Evolutionary conservation across 2,329 filamentous ascomycete genomes (phyloP).

Genomic region (Acrodontium crateriforme): DNA sequence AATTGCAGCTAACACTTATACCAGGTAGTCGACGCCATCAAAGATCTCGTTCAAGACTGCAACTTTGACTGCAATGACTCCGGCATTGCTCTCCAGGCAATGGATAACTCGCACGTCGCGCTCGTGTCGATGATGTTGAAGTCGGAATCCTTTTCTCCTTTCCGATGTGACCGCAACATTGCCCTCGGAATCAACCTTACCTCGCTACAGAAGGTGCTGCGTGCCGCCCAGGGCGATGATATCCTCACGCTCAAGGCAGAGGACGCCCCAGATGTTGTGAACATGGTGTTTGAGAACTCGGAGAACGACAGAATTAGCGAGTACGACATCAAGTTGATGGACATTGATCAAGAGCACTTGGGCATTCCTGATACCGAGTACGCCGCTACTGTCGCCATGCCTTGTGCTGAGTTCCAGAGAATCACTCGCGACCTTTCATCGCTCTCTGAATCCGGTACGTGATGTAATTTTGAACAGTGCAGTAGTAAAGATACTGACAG

Average conservation of each 20-base stretch:
- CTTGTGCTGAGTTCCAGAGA: slow-evolving; percentile 76
- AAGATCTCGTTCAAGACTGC: slow-evolving; percentile 98
- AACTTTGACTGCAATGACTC: slow-evolving; percentile 99
- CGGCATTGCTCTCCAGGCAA: slow-evolving; percentile 92
- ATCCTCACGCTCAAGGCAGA: slow-evolving; percentile 94
- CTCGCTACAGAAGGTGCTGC: slow-evolving; percentile 93
- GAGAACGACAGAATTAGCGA: slow-evolving; percentile 87
- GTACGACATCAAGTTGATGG: slow-evolving; percentile 99
- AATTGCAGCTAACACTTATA: background rate
- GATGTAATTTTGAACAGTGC: background rate
- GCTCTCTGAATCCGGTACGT: slow-evolving; percentile 86
- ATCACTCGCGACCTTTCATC: slow-evolving; percentile 87
- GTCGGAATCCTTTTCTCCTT: slow-evolving; percentile 85
- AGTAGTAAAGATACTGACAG: slow-evolving; percentile 11
- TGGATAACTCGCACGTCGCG: slow-evolving; percentile 99
- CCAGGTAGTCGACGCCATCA: slow-evolving; percentile 96
- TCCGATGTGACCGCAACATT: slow-evolving; percentile 97
- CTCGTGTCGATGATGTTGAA: slow-evolving; percentile 98
- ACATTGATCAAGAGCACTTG: slow-evolving; percentile 98
- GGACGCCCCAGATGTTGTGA: slow-evolving; percentile 88
- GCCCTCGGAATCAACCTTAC: slow-evolving; percentile 93
- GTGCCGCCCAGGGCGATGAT: slow-evolving; percentile 86
- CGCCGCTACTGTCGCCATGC: slow-evolving; percentile 79
- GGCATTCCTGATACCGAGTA: slow-evolving; percentile 99
- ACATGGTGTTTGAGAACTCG: slow-evolving; percentile 85